Conservation (phyloP, 169 alveolate genomes). For the Theileria sp. region DNA sequence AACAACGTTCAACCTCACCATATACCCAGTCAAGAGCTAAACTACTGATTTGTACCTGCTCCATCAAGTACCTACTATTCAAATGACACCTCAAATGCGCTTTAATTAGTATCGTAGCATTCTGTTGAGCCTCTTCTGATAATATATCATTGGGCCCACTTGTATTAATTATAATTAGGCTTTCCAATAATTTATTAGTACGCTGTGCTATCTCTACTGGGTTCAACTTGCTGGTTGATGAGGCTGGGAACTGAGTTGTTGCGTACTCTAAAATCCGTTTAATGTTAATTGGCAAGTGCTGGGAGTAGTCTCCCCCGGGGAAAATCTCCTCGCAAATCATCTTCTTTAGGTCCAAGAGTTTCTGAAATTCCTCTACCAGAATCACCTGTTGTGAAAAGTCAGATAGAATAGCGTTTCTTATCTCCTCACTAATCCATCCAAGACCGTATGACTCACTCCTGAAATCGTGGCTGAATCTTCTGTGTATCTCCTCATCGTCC, state of each 20-base stretch:
- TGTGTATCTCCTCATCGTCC: constrained; percentile 84
- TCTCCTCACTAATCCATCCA: constrained; percentile 76
- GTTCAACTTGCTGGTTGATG: constrained; percentile 61
- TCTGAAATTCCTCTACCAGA: constrained; percentile 76
- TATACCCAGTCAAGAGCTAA: constrained; percentile 94
- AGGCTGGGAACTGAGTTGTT: constrained; percentile 83
- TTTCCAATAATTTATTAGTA: constrained; percentile 73
- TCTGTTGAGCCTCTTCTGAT: constrained; percentile 88
- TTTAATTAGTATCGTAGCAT: constrained; percentile 88
- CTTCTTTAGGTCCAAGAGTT: constrained; percentile 70
- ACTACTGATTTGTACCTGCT: constrained; percentile 91
- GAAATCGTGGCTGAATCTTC: constrained; percentile 75
- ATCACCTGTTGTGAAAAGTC: constrained; percentile 79
- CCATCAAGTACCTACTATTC: constrained; percentile 89
- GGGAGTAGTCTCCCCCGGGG: constrained; percentile 91
- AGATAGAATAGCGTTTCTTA: constrained; percentile 67
- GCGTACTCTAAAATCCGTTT: constrained; percentile 90
- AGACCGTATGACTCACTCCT: constrained; percentile 74
- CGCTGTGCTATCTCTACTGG: constrained; percentile 82
- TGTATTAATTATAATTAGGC: constrained; percentile 73
- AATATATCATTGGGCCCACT: constrained; percentile 76
- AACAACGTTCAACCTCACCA: constrained; percentile 95
- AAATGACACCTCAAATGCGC: constrained; percentile 92
- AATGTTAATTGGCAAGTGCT: constrained; percentile 96
- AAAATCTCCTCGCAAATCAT: constrained; percentile 83